Percentiles rank a stretch among this genome's conserved stretches.
Evolutionary conservation across 768 basidiomycete species (phyloP).

Genomic region (Cystofilobasidium bisporidii): DNA sequence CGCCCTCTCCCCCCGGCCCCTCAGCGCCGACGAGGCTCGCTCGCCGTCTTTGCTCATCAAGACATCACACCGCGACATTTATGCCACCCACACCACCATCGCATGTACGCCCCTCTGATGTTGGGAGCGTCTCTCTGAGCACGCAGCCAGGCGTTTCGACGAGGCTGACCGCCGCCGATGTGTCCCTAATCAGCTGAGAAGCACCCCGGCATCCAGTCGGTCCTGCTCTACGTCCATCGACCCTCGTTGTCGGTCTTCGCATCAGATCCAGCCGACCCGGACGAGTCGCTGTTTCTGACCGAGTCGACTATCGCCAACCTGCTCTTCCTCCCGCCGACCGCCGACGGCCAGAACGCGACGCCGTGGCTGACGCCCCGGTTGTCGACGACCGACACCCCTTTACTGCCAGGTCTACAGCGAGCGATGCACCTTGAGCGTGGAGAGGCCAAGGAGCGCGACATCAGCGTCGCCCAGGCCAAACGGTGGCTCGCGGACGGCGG

Average conservation of each 20-base stretch:
- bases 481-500: slow-evolving; percentile 12
- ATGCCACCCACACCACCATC: slow-evolving; percentile 4
- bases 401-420: slow-evolving; percentile 16
- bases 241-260: not conserved
- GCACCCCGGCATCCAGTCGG: not conserved
- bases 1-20: slow-evolving; percentile 3
- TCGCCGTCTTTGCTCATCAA: not conserved
- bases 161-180: too few relatives aligned
- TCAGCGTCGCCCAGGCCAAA: not conserved
- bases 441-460: not conserved
- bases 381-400: not conserved
- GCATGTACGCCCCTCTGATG: not conserved
- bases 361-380: slow-evolving; percentile 16
- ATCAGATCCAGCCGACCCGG: not conserved
- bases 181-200: too few relatives aligned
- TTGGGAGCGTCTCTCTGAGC: too few relatives aligned
- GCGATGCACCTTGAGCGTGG: not conserved
- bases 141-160: too few relatives aligned
- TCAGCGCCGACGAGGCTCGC: not conserved
- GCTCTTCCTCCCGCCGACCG: slow-evolving; percentile 18
- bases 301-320: slow-evolving; percentile 24
- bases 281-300: not conserved
- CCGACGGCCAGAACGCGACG: not conserved
- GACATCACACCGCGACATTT: slow-evolving; percentile 17
- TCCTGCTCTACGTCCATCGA: slow-evolving; percentile 2